Evolutionary conservation across 306 rosid species (phyloP).

Genomic region (Vigna trinervia): DNA sequence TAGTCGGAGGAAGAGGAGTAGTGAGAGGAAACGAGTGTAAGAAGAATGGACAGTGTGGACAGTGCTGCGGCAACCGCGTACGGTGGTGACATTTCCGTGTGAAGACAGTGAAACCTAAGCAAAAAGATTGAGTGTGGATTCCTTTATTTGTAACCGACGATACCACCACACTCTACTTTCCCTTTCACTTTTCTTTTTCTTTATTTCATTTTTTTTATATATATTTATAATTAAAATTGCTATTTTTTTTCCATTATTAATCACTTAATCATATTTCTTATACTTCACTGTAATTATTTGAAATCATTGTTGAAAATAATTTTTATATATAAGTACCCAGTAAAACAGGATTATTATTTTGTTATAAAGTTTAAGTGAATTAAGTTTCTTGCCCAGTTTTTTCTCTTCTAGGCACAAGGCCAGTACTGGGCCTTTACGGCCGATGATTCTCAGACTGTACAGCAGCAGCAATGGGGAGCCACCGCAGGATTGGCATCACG

Average conservation of each 20-base stretch:
- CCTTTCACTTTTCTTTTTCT: neutral
- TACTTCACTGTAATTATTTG: too few relatives aligned
- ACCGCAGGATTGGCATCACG: neutral
- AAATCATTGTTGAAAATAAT: too few relatives aligned
- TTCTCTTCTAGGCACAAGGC: neutral
- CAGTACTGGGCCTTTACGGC: neutral
- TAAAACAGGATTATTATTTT: too few relatives aligned
- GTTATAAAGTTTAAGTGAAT: too few relatives aligned
- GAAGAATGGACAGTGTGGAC: constrained; percentile 30
- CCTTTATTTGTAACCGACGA: constrained; percentile 37
- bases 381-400: constrained; percentile 33
- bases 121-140: neutral
- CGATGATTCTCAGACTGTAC: constrained; percentile 44
- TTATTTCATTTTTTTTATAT: neutral
- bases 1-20: constrained; percentile 40
- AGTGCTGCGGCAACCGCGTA: neutral
- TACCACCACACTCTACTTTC: neutral
- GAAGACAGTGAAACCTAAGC: neutral
- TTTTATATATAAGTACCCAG: too few relatives aligned
- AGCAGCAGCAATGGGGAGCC: constrained; percentile 17
- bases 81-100: constrained; percentile 46
- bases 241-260: neutral
- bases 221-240: neutral
- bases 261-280: neutral
- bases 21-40: constrained; percentile 63